Evolutionary conservation across 805 yeast genomes (phyloP).

Genomic region (Yamadazyma paraphyllophila): DNA sequence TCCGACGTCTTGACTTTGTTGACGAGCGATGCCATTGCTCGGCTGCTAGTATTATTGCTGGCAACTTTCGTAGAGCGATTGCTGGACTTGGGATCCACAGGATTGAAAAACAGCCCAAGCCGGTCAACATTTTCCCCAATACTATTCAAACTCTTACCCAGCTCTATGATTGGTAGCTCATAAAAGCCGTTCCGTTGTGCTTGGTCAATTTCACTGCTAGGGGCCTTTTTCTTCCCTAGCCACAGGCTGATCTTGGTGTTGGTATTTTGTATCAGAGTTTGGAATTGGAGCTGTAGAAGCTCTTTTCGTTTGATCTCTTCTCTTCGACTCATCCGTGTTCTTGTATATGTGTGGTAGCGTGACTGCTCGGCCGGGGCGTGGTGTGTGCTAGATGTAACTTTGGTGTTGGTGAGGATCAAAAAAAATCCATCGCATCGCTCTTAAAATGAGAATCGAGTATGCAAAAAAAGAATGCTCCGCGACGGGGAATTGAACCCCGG

Average conservation of each 20-base stretch:
- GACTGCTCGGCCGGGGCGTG: too few species aligned
- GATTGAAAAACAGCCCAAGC: constrained; percentile 1
- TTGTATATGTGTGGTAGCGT: neutral
- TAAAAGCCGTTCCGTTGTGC: constrained; percentile 22
- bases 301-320: constrained; percentile 47
- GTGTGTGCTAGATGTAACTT: too few species aligned
- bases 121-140: neutral
- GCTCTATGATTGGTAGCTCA: constrained; percentile 31
- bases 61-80: neutral
- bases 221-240: constrained; percentile 5
- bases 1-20: constrained; percentile 30
- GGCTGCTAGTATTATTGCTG: constrained; percentile 5
- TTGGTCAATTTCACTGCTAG: constrained; percentile 15
- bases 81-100: constrained; percentile 20
- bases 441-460: too few species aligned
- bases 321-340: constrained; percentile 21
- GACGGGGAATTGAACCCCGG: too few species aligned
- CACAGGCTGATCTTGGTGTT: constrained; percentile 16
- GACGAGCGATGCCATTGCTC: constrained; percentile 39
- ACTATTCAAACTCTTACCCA: constrained; percentile 14
- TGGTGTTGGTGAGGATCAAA: neutral
- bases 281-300: constrained; percentile 46
- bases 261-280: constrained; percentile 38
- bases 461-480: too few species aligned
- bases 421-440: constrained; percentile 3